Evolutionary conservation across 2,329 filamentous ascomycete species (phyloP).

Genomic region (Penicillium sp.): DNA sequence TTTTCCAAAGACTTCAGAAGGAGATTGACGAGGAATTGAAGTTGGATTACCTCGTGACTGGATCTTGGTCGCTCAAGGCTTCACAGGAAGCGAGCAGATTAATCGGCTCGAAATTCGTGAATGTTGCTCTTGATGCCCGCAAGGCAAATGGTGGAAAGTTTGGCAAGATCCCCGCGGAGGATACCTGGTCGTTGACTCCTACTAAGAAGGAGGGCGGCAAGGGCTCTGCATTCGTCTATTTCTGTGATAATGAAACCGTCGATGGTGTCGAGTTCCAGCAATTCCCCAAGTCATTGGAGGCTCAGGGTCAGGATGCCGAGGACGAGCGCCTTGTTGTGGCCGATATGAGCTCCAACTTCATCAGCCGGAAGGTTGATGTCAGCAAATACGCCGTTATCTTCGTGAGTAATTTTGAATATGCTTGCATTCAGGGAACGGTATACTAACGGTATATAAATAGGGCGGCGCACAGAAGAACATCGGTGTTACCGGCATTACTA

Average conservation of each 20-base stretch:
- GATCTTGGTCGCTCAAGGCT: conserved; percentile 87
- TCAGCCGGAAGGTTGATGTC: conserved; percentile 74
- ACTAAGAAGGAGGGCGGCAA: conserved; percentile 57
- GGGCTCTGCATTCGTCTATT: conserved; percentile 71
- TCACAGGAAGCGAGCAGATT: conserved; percentile 77
- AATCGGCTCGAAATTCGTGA: conserved; percentile 72
- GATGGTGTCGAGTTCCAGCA: conserved; percentile 86
- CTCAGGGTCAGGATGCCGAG: conserved; percentile 55
- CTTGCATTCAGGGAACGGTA: not conserved
- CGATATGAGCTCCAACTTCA: conserved; percentile 93
- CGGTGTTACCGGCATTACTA: conserved; percentile 79
- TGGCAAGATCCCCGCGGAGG: conserved; percentile 75
- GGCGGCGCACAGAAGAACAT: conserved; percentile 91
- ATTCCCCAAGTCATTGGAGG: conserved; percentile 65
- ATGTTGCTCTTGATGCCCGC: conserved; percentile 68
- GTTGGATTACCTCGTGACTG: conserved; percentile 87
- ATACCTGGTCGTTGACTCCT: conserved; percentile 68
- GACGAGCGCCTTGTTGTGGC: conserved; percentile 76
- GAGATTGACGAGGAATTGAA: conserved; percentile 69
- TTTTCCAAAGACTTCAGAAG: conserved; percentile 61
- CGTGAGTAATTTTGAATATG: conserved; percentile 49
- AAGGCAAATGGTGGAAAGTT: conserved; percentile 75
- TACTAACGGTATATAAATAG: conserved; percentile 31
- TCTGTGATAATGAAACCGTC: conserved; percentile 77
- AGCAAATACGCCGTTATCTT: conserved; percentile 81